These are phyloP conservation scores for Chrysoporthe cubensis DNA, from an alignment of 2,329 filamentous ascomycete genomes.

Conservation along the genomic window DNA sequence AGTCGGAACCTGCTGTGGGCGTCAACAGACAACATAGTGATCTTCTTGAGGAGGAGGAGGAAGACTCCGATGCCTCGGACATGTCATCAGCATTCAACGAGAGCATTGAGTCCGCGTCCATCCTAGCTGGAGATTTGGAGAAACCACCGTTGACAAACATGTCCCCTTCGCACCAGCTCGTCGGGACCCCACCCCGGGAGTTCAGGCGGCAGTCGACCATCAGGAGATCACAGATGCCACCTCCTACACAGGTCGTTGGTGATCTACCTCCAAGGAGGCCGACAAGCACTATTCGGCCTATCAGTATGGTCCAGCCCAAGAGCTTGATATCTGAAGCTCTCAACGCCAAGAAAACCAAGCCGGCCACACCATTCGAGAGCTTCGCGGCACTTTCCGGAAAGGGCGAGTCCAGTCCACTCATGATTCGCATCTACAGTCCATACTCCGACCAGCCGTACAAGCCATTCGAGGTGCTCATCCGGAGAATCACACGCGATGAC, in stretches of 20 bases:
- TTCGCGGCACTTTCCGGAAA: constrained; percentile 79
- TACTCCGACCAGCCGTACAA: constrained; percentile 68
- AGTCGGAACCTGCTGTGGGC: constrained; percentile 49
- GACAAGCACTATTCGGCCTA: constrained; percentile 63
- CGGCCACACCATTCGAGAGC: constrained; percentile 72
- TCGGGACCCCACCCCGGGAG: constrained; percentile 66
- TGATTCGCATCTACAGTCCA: constrained; percentile 76
- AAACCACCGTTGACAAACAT: constrained; percentile 52
- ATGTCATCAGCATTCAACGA: constrained; percentile 68
- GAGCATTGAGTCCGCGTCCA: constrained; percentile 72
- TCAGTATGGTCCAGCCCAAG: constrained; percentile 70
- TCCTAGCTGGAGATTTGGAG: constrained; percentile 67
- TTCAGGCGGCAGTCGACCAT: constrained; percentile 66
- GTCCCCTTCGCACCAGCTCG: constrained; percentile 60
- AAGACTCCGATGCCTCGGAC: constrained; percentile 65
- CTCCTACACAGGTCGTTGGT: constrained; percentile 61
- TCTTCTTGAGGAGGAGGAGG: constrained; percentile 57
- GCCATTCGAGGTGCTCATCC: constrained; percentile 73
- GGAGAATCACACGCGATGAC: constrained; percentile 70
- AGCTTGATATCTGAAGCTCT: constrained; percentile 74
- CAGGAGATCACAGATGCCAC: constrained; percentile 61
- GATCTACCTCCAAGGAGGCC: constrained; percentile 74
- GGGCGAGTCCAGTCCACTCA: constrained; percentile 75
- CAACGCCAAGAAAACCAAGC: constrained; percentile 72
- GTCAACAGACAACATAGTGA: constrained; percentile 52